phyloP scores from a whole-genome alignment of 2,329 filamentous ascomycete genomes.

The Sclerotinia glacialis region DNA sequence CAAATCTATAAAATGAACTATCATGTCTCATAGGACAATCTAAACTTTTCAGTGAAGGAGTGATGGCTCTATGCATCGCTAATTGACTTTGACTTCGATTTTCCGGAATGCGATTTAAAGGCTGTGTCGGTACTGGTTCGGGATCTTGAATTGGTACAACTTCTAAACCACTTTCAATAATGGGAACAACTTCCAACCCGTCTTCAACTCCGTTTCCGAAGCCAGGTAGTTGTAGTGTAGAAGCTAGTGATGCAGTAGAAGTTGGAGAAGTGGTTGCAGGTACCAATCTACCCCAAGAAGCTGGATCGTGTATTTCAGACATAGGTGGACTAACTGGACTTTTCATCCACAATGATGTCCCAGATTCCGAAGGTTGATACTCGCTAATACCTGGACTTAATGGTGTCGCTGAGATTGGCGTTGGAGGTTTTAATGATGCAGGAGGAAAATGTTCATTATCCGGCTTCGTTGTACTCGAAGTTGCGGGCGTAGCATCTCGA shows the following conservation, averaged over 20 bases:
- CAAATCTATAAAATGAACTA: constrained; percentile 37
- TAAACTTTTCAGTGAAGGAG: constrained; percentile 32
- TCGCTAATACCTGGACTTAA: constrained; percentile 15
- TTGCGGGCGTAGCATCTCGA: constrained; percentile 15
- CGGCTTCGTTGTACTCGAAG: constrained; percentile 12
- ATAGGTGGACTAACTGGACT: constrained; percentile 20
- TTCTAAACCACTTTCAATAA: constrained; percentile 19
- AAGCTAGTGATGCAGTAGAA: constrained; percentile 20
- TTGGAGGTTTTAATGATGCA: constrained; percentile 15
- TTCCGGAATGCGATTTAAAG: not conserved
- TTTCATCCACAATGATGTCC: constrained; percentile 15
- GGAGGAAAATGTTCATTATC: constrained; percentile 11
- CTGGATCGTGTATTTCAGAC: constrained; percentile 1
- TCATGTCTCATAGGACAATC: constrained; percentile 36
- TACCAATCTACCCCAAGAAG: constrained; percentile 19
- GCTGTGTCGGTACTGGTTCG: not conserved
- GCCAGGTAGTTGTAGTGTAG: constrained; percentile 30
- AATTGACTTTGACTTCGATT: constrained; percentile 19
- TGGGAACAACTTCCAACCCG: constrained; percentile 32
- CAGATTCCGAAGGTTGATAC: constrained; percentile 20
- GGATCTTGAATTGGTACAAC: constrained; percentile 14
- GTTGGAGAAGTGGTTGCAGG: not conserved
- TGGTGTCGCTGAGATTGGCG: constrained; percentile 2
- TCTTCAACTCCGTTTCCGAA: constrained; percentile 32
- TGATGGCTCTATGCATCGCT: constrained; percentile 26